These are phyloP conservation scores for Arthrinium puccinioides DNA, from an alignment of 2,329 filamentous ascomycete species.

Conservation along the genomic window DNA sequence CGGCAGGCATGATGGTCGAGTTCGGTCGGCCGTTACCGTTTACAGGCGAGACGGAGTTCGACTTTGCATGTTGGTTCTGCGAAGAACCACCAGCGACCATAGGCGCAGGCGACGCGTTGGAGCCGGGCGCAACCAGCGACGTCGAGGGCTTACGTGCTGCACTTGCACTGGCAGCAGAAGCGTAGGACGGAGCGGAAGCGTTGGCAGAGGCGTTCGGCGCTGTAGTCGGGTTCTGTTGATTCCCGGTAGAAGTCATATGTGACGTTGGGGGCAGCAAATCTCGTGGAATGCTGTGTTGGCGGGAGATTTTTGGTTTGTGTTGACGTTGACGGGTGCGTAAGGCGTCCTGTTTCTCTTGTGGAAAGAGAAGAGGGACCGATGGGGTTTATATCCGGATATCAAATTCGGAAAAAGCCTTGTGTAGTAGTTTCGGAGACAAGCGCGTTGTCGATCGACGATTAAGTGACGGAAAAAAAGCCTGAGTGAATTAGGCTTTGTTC, in stretches of 20 bases:
- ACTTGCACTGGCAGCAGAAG: conserved; percentile 57
- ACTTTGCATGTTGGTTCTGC: conserved; percentile 53
- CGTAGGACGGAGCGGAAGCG: conserved; percentile 56
- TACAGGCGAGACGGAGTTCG: conserved; percentile 67
- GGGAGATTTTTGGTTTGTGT: not conserved
- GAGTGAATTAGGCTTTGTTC: not conserved
- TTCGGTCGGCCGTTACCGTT: conserved; percentile 48
- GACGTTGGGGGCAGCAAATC: too few relatives aligned
- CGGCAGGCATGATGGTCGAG: conserved; percentile 4
- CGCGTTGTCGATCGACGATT: conserved; percentile 1
- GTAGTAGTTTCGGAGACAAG: not conserved
- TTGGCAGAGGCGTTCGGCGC: conserved; percentile 52
- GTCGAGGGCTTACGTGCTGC: too few relatives aligned
- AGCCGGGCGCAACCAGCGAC: conserved; percentile 54
- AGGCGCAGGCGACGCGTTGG: conserved; percentile 33
- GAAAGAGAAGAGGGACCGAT: conserved; percentile 1
- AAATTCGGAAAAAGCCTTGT: conserved; percentile 1
- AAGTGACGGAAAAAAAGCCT: too few relatives aligned
- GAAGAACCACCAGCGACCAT: conserved; percentile 49
- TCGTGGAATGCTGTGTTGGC: not conserved
- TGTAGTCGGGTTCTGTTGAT: conserved; percentile 45
- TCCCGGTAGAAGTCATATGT: conserved; percentile 57
- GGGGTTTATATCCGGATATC: conserved; percentile 1
- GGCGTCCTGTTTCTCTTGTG: not conserved
- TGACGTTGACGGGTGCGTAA: not conserved